Evolutionary conservation across 139 green algal species (phyloP), one percentile per base, ranked within the genome.

Genomic region (Chlorella sp.): DNA sequence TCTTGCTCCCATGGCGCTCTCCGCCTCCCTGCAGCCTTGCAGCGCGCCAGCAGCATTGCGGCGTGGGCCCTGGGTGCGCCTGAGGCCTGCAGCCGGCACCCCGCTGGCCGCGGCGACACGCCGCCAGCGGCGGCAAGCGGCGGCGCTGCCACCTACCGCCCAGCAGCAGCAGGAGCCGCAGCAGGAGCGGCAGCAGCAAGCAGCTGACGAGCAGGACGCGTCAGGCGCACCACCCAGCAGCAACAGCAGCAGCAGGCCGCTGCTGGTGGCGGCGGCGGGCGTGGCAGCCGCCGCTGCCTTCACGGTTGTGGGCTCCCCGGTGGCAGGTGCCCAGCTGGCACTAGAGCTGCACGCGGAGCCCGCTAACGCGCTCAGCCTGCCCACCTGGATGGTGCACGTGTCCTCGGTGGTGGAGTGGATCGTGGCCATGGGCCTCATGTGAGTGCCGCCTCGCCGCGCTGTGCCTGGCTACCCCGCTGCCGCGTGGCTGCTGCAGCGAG

Each of bases 361-460:
- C 0, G 75, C 92, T 28, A 99, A 99, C 74, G 97, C 97, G 0
- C 93, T 99, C 1, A 98, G 94, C 1, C 81, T 99, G n/a, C 97
- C 97, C 4, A 99, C 97, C 0, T 99, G 97, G 97, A 94, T 93
- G 6, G 96, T 99, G n/a, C 97, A 99, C 85, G 90, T 95, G 30
- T 97, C 95, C 20, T 94, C 88, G 44, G 93, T 97, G 0, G 68
- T 92, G 0, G 95, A 98, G 74, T 99, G 97, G 96, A 73, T 91
- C 20, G 89, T 88, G 9, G 96, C 92, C 13, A 99, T 98, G 95
- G 88, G 81, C 0, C 86, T 98, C 11, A 90, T 98, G n/a, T 86
- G 80, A 75, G 51, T 7, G 51, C 51, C 3, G 13, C 21, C 12
- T 21, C 21, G 51, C 44, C 9, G 6, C 7, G 44, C 9, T 6